Evolutionary conservation across 345 rosid species (phyloP).

Genomic region (Arabidopsis suecica): DNA sequence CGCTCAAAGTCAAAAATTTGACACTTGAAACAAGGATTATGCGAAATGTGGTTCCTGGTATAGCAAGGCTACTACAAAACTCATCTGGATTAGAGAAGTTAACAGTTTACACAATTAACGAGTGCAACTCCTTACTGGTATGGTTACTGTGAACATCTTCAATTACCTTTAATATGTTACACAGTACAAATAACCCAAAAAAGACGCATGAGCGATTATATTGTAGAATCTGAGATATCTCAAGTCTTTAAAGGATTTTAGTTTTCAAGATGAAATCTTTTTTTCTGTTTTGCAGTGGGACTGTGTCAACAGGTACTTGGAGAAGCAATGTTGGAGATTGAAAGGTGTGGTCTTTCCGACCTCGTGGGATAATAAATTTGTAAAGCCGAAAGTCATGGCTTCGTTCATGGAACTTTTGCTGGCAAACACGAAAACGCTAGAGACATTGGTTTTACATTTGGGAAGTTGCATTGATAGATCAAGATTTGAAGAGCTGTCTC

Average conservation of each 20-base stretch:
- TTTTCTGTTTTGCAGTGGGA: not conserved
- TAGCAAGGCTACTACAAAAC: slow-evolving; percentile 39
- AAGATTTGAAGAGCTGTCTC: not conserved
- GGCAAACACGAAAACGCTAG: not conserved
- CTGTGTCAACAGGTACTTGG: not conserved
- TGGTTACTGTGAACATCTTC: not conserved
- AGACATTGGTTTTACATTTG: not conserved
- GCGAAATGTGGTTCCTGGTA: slow-evolving; percentile 18
- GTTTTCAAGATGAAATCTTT: not conserved
- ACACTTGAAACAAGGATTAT: too few relatives aligned
- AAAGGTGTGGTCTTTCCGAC: not conserved
- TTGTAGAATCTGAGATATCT: not conserved
- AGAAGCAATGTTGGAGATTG: not conserved
- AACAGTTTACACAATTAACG: not conserved
- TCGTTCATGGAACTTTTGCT: slow-evolving; percentile 3
- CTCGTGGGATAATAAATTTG: not conserved
- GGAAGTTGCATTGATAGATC: not conserved
- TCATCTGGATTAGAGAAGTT: slow-evolving; percentile 44
- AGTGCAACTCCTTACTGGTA: not conserved
- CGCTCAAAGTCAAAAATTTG: too few relatives aligned
- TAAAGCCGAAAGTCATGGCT: not conserved
- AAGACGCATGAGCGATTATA: not conserved
- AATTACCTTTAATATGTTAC: not conserved
- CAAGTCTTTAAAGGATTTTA: too few relatives aligned
- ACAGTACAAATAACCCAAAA: not conserved